A percentile compares a stretch with the other conserved stretches of the same genome.
Evolutionary conservation across 176 grass and related monocot genomes (phyloP).

Genomic region (Aegilops tauschii): DNA sequence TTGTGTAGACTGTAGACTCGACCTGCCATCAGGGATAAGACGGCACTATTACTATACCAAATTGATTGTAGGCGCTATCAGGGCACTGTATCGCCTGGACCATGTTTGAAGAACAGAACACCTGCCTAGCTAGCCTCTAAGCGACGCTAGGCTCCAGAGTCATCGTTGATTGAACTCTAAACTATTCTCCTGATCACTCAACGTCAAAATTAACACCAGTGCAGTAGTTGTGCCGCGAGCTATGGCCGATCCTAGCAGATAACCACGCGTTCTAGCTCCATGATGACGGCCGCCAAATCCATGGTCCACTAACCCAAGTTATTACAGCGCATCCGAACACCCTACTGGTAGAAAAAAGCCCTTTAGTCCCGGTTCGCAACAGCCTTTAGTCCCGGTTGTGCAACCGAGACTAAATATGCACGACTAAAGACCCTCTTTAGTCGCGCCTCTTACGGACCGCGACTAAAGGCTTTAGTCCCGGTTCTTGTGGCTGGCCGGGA

Average conservation of each 20-base stretch:
- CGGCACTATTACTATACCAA: neutral
- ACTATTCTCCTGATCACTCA: neutral
- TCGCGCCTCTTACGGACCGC: too few relatives aligned
- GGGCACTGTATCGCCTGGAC: neutral
- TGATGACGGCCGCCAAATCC: neutral
- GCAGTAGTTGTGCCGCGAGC: neutral
- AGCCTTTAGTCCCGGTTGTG: too few relatives aligned
- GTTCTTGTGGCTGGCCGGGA: too few relatives aligned
- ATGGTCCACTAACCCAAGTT: neutral
- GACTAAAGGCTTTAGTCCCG: too few relatives aligned
- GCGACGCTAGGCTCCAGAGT: neutral
- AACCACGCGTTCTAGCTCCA: neutral
- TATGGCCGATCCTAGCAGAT: neutral
- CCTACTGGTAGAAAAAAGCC: too few relatives aligned
- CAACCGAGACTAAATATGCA: too few relatives aligned
- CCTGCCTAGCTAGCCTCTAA: neutral
- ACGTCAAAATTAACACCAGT: neutral
- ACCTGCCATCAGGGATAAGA: neutral
- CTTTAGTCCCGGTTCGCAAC: too few relatives aligned
- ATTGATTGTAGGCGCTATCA: neutral
- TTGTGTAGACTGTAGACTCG: neutral
- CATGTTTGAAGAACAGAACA: neutral
- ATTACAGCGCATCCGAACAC: neutral
- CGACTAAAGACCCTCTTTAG: too few relatives aligned
- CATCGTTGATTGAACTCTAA: conserved; percentile 17